phyloP scores from a whole-genome alignment of 2,329 filamentous ascomycete genomes.

The Epichloe glyceriae region DNA sequence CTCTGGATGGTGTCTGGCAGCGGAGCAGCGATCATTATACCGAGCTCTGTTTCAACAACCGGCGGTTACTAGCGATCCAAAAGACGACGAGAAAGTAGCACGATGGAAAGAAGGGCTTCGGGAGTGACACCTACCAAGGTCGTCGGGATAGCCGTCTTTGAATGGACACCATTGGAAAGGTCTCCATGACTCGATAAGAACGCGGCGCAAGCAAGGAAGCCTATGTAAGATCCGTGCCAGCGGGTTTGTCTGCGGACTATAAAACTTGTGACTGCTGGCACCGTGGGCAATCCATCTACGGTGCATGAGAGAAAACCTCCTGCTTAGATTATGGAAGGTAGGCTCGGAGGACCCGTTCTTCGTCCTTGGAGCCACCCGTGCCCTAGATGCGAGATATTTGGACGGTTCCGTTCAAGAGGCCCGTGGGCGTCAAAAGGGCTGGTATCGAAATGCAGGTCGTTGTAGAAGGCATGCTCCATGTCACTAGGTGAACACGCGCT shows the following conservation, averaged over 20 bases:
- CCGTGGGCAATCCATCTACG: not conserved
- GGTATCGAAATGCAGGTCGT: not conserved
- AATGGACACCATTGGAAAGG: not conserved
- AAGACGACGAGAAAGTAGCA: not conserved
- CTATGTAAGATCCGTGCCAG: not conserved
- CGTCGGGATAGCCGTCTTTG: not conserved
- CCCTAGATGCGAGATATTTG: not conserved
- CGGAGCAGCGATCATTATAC: not conserved
- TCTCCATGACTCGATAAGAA: not conserved
- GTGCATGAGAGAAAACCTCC: not conserved
- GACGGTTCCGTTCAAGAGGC: not conserved
- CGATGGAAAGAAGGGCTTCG: not conserved
- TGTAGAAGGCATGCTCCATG: not conserved
- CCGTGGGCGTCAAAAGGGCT: not conserved
- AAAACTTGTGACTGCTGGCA: not conserved
- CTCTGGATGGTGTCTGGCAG: not conserved
- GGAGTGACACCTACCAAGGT: not conserved
- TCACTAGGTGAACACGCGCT: not conserved
- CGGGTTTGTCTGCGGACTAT: not conserved
- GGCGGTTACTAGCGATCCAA: not conserved
- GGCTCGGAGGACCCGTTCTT: not conserved
- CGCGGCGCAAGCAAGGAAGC: not conserved
- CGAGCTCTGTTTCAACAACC: not conserved
- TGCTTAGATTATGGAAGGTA: not conserved
- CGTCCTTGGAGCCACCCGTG: not conserved